Conservation (phyloP, 306 rosid genomes). For the Quercus gilva region DNA sequence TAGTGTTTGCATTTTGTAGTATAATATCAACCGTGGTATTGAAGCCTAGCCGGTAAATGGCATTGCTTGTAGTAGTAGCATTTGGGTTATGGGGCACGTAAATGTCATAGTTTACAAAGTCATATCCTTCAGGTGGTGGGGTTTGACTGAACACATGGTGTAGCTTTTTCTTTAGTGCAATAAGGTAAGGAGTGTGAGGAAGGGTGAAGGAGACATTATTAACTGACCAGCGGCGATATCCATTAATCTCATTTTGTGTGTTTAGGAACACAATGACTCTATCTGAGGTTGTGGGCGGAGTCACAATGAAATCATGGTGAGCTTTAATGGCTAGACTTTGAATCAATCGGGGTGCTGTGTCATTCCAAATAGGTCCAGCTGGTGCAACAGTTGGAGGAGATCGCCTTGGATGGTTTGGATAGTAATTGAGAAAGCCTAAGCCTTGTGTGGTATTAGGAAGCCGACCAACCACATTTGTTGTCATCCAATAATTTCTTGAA, state of each 20-base stretch:
- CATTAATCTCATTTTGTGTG: constrained; percentile 58
- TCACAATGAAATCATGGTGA: constrained; percentile 35
- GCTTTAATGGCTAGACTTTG: constrained; percentile 74
- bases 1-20: constrained; percentile 50
- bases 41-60: constrained; percentile 40
- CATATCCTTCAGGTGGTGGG: constrained; percentile 61
- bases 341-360: constrained; percentile 29
- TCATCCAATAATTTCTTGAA: constrained; percentile 75
- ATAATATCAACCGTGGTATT: constrained; percentile 50
- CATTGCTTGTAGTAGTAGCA: constrained; percentile 55
- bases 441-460: constrained; percentile 62
- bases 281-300: constrained; percentile 62
- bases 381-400: constrained; percentile 56
- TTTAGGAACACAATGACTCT: constrained; percentile 74
- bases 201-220: constrained; percentile 71
- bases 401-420: constrained; percentile 73
- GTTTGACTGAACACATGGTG: constrained; percentile 40
- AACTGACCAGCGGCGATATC: constrained; percentile 47
- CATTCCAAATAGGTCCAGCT: constrained; percentile 63
- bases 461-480: constrained; percentile 65
- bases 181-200: constrained; percentile 82
- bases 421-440: constrained; percentile 65
- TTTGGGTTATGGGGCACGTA: constrained; percentile 31
- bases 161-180: constrained; percentile 50
- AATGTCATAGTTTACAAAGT: constrained; percentile 51